A percentile compares a stretch with the other conserved stretches of the same genome.
These are phyloP conservation scores for Biscogniauxia sp. DNA, from an alignment of 2,329 filamentous ascomycete genomes.

Conservation along the genomic window DNA sequence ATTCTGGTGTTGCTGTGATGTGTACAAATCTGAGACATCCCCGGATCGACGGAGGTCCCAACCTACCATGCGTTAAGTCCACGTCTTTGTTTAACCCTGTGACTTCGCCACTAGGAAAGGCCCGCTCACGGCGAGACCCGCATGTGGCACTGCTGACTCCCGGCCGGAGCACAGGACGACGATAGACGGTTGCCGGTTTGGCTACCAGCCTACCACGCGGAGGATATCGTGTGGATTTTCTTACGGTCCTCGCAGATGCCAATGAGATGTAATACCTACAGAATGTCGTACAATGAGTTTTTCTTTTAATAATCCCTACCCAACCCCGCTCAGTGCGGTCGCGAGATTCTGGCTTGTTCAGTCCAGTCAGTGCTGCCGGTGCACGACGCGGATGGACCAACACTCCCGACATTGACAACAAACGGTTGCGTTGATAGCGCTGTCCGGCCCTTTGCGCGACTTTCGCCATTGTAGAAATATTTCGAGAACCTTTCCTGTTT, in stretches of 20 bases:
- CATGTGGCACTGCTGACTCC: not conserved
- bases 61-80: slow-evolving; percentile 5
- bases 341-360: not conserved
- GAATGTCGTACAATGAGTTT: not conserved
- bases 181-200: not conserved
- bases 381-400: not conserved
- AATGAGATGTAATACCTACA: not conserved
- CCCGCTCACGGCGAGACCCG: not conserved
- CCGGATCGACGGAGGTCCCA: slow-evolving; percentile 1
- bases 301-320: not conserved
- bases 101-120: slow-evolving; percentile 6
- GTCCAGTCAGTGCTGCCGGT: not conserved
- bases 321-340: not conserved
- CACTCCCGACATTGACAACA: not conserved
- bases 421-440: not conserved
- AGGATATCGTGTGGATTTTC: not conserved
- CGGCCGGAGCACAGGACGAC: not conserved
- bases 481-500: not conserved
- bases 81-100: slow-evolving; percentile 7
- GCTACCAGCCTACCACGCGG: not conserved
- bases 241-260: not conserved
- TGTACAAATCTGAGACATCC: not conserved
- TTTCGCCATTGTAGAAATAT: not conserved
- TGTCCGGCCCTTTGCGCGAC: not conserved
- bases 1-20: not conserved